These are phyloP conservation scores for Penicillium parvum DNA, from an alignment of 495 filamentous ascomycete genomes.

Conservation along the genomic window DNA sequence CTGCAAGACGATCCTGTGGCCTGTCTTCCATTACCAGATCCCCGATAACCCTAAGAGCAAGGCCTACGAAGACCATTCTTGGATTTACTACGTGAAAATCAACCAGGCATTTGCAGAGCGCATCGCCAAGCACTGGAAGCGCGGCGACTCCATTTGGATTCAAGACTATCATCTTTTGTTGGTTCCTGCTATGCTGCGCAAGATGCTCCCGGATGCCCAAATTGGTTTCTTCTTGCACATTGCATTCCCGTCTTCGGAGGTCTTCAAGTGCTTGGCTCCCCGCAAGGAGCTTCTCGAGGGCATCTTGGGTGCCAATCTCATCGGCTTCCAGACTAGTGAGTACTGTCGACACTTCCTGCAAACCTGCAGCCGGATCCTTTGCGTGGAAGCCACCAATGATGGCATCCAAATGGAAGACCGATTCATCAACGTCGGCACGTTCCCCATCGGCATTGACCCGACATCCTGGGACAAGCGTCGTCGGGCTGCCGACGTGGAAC, in stretches of 20 bases:
- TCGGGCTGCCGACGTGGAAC: slow-evolving; percentile 63
- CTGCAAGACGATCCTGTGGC: slow-evolving; percentile 87
- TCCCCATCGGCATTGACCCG: slow-evolving; percentile 73
- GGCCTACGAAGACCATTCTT: slow-evolving; percentile 92
- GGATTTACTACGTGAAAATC: slow-evolving; percentile 85
- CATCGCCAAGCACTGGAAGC: slow-evolving; percentile 86
- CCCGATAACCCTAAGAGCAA: slow-evolving; percentile 97
- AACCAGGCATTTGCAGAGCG: slow-evolving; percentile 88
- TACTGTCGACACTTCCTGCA: slow-evolving; percentile 91
- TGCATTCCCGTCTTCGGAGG: slow-evolving; percentile 91
- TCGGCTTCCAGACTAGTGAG: slow-evolving; percentile 89
- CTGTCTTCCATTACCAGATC: slow-evolving; percentile 93
- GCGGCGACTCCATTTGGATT: slow-evolving; percentile 86
- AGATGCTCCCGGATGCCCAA: slow-evolving; percentile 79
- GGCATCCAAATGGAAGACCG: slow-evolving; percentile 88
- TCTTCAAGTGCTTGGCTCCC: slow-evolving; percentile 83
- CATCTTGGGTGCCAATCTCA: slow-evolving; percentile 82
- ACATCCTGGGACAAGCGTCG: slow-evolving; percentile 66
- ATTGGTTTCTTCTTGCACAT: slow-evolving; percentile 95
- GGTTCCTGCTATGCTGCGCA: slow-evolving; percentile 87
- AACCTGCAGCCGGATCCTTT: slow-evolving; percentile 83
- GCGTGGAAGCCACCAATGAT: slow-evolving; percentile 79
- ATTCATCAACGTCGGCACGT: slow-evolving; percentile 77
- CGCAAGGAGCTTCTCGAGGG: slow-evolving; percentile 83
- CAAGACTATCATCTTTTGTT: slow-evolving; percentile 91